A percentile compares a stretch with the other conserved stretches of the same genome.
Evolutionary conservation across 768 basidiomycete genomes (phyloP).

Genomic region (Pisolithus albus): DNA sequence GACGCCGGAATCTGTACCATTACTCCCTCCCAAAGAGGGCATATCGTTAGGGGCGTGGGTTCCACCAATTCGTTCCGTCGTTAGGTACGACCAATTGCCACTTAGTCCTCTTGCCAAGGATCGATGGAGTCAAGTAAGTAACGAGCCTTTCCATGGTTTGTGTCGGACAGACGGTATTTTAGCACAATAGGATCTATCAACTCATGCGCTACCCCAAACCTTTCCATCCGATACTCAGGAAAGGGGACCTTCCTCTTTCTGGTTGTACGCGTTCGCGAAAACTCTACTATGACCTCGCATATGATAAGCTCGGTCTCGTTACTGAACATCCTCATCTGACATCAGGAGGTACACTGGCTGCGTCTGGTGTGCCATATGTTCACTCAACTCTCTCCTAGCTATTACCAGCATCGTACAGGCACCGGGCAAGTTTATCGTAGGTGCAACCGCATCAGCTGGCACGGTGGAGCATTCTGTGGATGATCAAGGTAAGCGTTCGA

Average conservation of each 20-base stretch:
- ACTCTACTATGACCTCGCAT: constrained; percentile 19
- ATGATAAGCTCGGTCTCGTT: constrained; percentile 19
- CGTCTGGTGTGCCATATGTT: background rate
- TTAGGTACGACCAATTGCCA: constrained; percentile 18
- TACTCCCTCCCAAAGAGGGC: constrained; percentile 1
- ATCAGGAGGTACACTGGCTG: constrained; percentile 32
- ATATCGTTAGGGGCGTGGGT: constrained; percentile 1
- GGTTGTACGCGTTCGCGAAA: constrained; percentile 15
- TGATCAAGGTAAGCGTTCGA: constrained; percentile 15
- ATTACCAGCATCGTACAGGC: constrained; percentile 48
- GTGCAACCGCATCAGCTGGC: constrained; percentile 43
- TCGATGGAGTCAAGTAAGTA: constrained; percentile 19
- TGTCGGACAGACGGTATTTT: background rate
- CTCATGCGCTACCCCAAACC: constrained; percentile 17
- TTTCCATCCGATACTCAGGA: constrained; percentile 16
- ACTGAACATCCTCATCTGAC: constrained; percentile 37
- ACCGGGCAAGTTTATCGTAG: constrained; percentile 35
- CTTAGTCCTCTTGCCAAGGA: constrained; percentile 10
- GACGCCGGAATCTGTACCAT: constrained; percentile 11
- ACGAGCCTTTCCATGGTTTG: background rate
- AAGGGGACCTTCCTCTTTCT: constrained; percentile 12
- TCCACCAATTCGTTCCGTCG: constrained; percentile 11
- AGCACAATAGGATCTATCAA: constrained; percentile 12
- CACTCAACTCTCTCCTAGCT: constrained; percentile 26
- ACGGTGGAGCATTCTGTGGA: constrained; percentile 25